Base-by-base conservation (phyloP, 331 rosid species). In the Malus hybrid region DNA sequence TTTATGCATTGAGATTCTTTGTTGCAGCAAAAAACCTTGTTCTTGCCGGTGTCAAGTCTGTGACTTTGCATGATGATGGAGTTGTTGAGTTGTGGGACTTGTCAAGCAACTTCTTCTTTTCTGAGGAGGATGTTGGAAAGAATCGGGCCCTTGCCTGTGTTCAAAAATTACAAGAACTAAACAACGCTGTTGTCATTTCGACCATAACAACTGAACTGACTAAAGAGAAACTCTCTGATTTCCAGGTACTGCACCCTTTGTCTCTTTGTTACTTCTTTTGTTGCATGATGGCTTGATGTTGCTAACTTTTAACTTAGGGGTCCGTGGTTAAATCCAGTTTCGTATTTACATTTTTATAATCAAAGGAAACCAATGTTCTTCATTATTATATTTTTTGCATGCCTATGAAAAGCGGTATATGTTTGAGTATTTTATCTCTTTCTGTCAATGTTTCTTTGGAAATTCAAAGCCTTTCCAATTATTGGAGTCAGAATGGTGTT, bases 31-130 rank as follows among this genome's bases (percentile, higher is more conserved):
- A 88, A 67, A 85, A 88, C 50, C 85, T 88, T 66, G 80, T 88
- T 68, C 92, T 85, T 70, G 88, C 89, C 57, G 89, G 88, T 62
- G 92, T 83, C 58, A 85, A 88, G 78, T 85, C 86, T 75, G 88
- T 81, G 71, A 81, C 85, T 70, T 77, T 85, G 80, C 89, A 88
- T 8, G 89, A 88, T 70, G 92, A 83, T 68, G 86, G 85, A 3
- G 63, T 46, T 29, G 80, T 77, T 7, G 75, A 77, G 64, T 24
- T 69, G 39, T 77, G 80, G 80, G 80, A 77, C 62, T 33, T 77
- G 36, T 77, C 80, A 10, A 62, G 80, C 48, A 80, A 80, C 46
- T 80, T 75, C 65, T 32, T 70, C 48, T 80, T 80, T 44, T 10
- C 84, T 1, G 76, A 74, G 76, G 63, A 60, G 10, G 83, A 80